phyloP scores from a whole-genome alignment of 148 eudicot species.

The Amaranthus palmeri region DNA sequence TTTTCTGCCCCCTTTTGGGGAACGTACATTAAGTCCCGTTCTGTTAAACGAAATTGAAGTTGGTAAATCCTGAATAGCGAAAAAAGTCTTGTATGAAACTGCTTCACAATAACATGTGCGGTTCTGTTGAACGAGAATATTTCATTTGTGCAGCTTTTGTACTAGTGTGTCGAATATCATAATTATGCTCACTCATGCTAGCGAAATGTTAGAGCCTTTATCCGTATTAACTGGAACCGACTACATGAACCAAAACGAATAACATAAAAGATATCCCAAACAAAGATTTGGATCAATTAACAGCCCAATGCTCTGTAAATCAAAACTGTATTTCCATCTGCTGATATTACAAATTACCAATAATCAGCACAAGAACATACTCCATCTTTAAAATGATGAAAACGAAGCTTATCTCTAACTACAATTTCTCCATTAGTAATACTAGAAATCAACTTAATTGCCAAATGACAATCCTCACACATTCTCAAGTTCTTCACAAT shows the following conservation, averaged over 20 bases:
- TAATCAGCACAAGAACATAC: constrained; percentile 60
- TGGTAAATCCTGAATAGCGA: background rate
- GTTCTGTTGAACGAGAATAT: too few relatives aligned
- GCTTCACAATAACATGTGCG: background rate
- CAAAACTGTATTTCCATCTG: too few relatives aligned
- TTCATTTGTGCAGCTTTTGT: too few relatives aligned
- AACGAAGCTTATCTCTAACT: constrained; percentile 63
- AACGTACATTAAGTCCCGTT: background rate
- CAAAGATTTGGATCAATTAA: too few relatives aligned
- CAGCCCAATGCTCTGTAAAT: too few relatives aligned
- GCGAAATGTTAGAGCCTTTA: too few relatives aligned
- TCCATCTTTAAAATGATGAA: constrained; percentile 64
- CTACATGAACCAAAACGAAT: too few relatives aligned
- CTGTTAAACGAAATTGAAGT: background rate
- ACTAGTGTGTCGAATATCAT: too few relatives aligned
- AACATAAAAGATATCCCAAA: too few relatives aligned
- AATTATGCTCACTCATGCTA: too few relatives aligned
- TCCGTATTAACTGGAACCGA: too few relatives aligned
- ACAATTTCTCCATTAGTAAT: constrained; percentile 42
- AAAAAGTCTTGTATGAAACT: background rate
- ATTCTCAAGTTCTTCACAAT: constrained; percentile 59
- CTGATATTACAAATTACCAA: constrained; percentile 30
- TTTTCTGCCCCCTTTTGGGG: constrained; percentile 15
- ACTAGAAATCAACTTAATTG: constrained; percentile 51
- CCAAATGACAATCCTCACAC: constrained; percentile 72